phyloP scores from a whole-genome alignment of 2,329 filamentous ascomycete genomes.

The Venturia aucupariae region DNA sequence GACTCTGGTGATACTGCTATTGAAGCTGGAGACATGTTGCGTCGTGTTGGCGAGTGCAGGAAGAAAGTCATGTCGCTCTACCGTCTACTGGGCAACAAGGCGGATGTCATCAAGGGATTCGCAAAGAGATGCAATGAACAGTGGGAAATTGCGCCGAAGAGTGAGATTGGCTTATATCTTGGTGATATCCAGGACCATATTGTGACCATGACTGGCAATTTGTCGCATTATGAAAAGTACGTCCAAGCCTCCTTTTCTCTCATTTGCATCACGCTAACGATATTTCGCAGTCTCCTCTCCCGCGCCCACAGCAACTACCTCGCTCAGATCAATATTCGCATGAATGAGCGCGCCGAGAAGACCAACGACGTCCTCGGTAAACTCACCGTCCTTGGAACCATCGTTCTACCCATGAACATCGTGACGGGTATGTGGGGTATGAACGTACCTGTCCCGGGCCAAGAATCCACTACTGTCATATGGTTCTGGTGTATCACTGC shows the following conservation, averaged over 20 bases:
- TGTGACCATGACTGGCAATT: conserved; percentile 94
- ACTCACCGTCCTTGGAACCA: conserved; percentile 90
- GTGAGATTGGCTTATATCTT: conserved; percentile 93
- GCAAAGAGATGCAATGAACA: conserved; percentile 97
- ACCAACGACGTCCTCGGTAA: conserved; percentile 92
- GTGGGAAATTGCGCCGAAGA: conserved; percentile 90
- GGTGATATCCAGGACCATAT: conserved; percentile 99
- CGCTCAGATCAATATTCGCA: conserved; percentile 97
- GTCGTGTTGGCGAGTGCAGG: conserved; percentile 83
- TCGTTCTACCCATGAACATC: conserved; percentile 97
- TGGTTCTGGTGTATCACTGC: conserved; percentile 55
- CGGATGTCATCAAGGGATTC: conserved; percentile 98
- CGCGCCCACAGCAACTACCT: conserved; percentile 94
- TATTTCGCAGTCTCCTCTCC: conserved; percentile 60
- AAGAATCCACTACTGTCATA: conserved; percentile 56
- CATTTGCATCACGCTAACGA: neutral
- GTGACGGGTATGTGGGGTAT: conserved; percentile 98
- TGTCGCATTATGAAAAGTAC: conserved; percentile 93
- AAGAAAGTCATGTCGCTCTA: conserved; percentile 98
- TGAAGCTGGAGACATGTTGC: conserved; percentile 69
- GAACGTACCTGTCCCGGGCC: conserved; percentile 94
- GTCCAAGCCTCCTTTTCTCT: conserved; percentile 24
- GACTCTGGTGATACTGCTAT: conserved; percentile 24
- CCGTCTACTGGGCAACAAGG: conserved; percentile 87
- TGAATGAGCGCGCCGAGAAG: conserved; percentile 95